Evolutionary conservation across 2,329 filamentous ascomycete genomes (phyloP), one percentile per base, ranked within the genome.

Genomic region (Arthroderma uncinatum): DNA sequence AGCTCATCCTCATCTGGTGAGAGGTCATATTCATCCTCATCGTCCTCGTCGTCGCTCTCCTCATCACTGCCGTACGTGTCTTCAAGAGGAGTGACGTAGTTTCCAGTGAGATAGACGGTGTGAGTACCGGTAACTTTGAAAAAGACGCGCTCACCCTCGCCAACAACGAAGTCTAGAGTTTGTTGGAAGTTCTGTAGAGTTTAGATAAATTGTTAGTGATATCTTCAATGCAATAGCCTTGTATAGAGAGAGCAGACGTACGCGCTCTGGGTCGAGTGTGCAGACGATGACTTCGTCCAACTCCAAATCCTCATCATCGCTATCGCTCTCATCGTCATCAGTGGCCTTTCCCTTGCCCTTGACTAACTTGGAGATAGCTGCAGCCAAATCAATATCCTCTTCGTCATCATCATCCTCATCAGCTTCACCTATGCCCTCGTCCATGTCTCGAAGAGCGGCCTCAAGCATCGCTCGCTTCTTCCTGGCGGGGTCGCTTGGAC

Each of bases 261-360:
- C 93, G 78, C 86, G 88, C 73, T 89, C 84, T 33, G 91, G 88
- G 76, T 97, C 91, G 56, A 98, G 83, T 61, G 93, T 98, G 82
- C 93, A 98, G 66, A 98, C 77, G 65, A 97, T 90, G 66, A 88
- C 89, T 78, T 96, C 88, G 73, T 96, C 89, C 55, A 92, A 77
- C 67, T 89, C 83, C 55, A 81, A 73, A 25, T 79, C 81, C 42
- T 82, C 81, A 21, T 74, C 73, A 10, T 68, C 67, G 5, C 80
- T 81, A 56, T 86, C 81, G 33, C 83, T 78, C n/a, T 80, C 76
- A 61, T 83, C 85, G 68, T 84, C 84, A 62, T 81, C 84, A 74
- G 87, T 88, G 64, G 79, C 83, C 76, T 92, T 90, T 68, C 78
- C 79, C 67, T 76, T 78, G 71, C 78, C 79, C 67, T 76, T 78